Evolutionary conservation across 129 eudicot genomes (phyloP).

Genomic region (Pseudognaphalium luteoalbum): DNA sequence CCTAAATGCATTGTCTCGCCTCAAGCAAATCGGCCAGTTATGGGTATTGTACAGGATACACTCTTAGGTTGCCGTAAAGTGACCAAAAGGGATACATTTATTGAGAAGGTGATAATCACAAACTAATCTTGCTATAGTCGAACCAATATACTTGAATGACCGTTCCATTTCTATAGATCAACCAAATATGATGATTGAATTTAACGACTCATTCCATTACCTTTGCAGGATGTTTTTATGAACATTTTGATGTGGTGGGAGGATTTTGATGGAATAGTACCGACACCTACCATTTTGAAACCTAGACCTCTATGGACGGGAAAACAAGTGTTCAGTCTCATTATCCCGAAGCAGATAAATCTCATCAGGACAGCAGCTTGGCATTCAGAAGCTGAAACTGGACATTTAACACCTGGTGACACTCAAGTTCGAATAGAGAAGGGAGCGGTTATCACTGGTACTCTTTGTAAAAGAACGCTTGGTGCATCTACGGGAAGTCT

Average conservation of each 20-base stretch:
- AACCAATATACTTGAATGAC: no score
- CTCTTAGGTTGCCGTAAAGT: slow-evolving; percentile 92
- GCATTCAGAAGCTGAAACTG: slow-evolving; percentile 80
- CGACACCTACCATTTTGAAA: slow-evolving; percentile 86
- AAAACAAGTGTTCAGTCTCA: slow-evolving; percentile 88
- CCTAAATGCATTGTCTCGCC: slow-evolving; percentile 98
- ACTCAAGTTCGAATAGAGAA: slow-evolving; percentile 89
- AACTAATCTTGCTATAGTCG: neutral
- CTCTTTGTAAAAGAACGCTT: slow-evolving; percentile 91
- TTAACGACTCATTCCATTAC: no score
- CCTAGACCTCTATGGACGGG: slow-evolving; percentile 99
- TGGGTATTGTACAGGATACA: slow-evolving; percentile 98
- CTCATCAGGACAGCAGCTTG: slow-evolving; percentile 81
- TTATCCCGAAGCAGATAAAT: slow-evolving; percentile 92
- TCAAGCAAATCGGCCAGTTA: slow-evolving; percentile 89
- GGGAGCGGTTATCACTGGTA: slow-evolving; percentile 89
- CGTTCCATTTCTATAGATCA: no score
- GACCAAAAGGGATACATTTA: slow-evolving; percentile 95
- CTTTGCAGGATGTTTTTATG: slow-evolving; percentile 87
- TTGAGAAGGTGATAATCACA: slow-evolving; percentile 68
- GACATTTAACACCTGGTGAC: slow-evolving; percentile 86
- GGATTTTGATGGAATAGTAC: slow-evolving; percentile 96
- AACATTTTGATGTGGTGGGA: slow-evolving; percentile 99
- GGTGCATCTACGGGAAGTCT: slow-evolving; percentile 94
- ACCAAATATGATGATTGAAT: no score